Conservation (phyloP, 1,284 basidiomycete species). For the Ustilago xerochloae region DNA sequence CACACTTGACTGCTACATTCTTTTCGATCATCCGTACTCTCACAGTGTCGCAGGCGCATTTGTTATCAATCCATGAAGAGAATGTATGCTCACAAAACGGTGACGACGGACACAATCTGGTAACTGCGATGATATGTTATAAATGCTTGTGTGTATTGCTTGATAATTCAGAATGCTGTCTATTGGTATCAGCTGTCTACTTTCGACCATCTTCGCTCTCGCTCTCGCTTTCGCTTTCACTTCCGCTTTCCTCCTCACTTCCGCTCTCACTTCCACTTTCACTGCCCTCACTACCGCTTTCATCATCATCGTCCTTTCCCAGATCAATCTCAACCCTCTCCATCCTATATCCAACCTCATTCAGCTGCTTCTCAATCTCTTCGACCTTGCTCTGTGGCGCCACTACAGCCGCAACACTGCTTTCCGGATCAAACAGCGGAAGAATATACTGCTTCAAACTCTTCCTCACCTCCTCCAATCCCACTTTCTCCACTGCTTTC, state of each 20-base stretch:
- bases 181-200: neutral
- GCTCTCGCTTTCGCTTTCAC: conserved; percentile 38
- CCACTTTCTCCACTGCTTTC: conserved; percentile 73
- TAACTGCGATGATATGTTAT: too few relatives aligned
- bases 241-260: conserved; percentile 34
- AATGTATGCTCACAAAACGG: too few relatives aligned
- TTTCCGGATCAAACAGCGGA: conserved; percentile 83
- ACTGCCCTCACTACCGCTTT: conserved; percentile 9
- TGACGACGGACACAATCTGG: too few relatives aligned
- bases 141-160: too few relatives aligned
- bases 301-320: conserved; percentile 67
- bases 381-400: conserved; percentile 83
- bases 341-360: conserved; percentile 80
- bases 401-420: conserved; percentile 83
- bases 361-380: conserved; percentile 77
- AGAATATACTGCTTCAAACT: conserved; percentile 82
- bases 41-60: too few relatives aligned
- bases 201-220: conserved; percentile 6
- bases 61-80: too few relatives aligned
- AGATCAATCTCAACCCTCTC: conserved; percentile 78
- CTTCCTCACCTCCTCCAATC: conserved; percentile 79
- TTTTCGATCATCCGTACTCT: too few relatives aligned
- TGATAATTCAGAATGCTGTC: too few relatives aligned
- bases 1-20: too few relatives aligned
- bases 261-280: conserved; percentile 15